These are phyloP conservation scores for Aureobasidium mangrovei DNA, from an alignment of 2,329 filamentous ascomycete species.

Conservation along the genomic window DNA sequence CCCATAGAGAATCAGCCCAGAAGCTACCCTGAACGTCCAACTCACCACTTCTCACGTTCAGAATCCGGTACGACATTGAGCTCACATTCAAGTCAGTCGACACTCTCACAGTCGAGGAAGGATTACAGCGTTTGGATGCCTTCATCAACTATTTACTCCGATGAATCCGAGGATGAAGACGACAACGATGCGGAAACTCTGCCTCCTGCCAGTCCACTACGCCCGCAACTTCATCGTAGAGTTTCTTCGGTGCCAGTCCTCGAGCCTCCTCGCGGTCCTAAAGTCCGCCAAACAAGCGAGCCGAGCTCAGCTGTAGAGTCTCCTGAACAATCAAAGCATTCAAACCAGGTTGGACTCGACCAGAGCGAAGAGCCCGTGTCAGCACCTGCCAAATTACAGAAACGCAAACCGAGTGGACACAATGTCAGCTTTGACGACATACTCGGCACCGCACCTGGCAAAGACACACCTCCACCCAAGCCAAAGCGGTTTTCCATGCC, in stretches of 20 bases:
- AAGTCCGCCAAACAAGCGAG: constrained; percentile 33
- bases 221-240: constrained; percentile 33
- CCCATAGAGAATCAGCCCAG: not conserved
- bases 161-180: constrained; percentile 24
- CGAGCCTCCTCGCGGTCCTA: constrained; percentile 39
- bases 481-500: constrained; percentile 19
- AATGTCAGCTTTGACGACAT: constrained; percentile 15
- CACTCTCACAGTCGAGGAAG: constrained; percentile 23
- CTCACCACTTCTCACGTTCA: not conserved
- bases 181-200: constrained; percentile 19
- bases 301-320: constrained; percentile 28
- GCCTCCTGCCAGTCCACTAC: constrained; percentile 17
- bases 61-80: constrained; percentile 3
- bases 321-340: not conserved
- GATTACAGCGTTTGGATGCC: constrained; percentile 44
- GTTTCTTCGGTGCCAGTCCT: constrained; percentile 41
- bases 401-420: constrained; percentile 18
- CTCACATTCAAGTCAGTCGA: constrained; percentile 21
- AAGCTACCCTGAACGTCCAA: not conserved
- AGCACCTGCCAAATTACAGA: constrained; percentile 29
- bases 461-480: constrained; percentile 16
- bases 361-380: constrained; percentile 20
- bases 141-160: constrained; percentile 28
- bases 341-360: not conserved
- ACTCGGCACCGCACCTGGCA: not conserved